Percentiles rank a stretch among this genome's conserved stretches.
These are phyloP conservation scores for Fusarium caatingaense DNA, from an alignment of 2,329 filamentous ascomycete genomes.

Conservation along the genomic window DNA sequence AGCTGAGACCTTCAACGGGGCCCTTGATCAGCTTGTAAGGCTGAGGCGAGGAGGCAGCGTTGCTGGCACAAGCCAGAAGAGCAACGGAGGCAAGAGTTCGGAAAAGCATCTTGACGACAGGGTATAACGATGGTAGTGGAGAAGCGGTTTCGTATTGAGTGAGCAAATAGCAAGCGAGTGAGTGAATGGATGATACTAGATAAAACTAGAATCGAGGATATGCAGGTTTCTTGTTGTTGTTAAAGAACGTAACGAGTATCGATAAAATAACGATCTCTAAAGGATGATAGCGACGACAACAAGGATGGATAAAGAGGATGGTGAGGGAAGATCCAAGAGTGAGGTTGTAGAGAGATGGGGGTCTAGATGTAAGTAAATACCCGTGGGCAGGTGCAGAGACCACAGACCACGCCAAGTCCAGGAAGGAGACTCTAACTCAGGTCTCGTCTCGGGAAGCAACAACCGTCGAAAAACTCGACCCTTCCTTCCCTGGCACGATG, in stretches of 20 bases:
- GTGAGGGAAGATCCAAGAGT: conserved; percentile 22
- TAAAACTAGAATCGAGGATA: conserved; percentile 30
- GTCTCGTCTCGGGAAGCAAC: conserved; percentile 24
- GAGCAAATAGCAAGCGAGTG: conserved; percentile 16
- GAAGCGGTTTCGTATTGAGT: conserved; percentile 27
- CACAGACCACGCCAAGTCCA: conserved; percentile 18
- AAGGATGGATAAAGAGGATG: conserved; percentile 27
- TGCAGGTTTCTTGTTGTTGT: conserved; percentile 16
- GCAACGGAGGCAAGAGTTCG: conserved; percentile 49
- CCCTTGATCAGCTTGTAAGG: conserved; percentile 55
- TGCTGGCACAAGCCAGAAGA: conserved; percentile 51
- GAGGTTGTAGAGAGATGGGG: conserved; percentile 23
- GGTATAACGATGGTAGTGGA: conserved; percentile 36
- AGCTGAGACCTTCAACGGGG: conserved; percentile 54
- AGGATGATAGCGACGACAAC: conserved; percentile 18
- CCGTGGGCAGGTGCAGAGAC: background rate
- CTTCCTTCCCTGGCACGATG: conserved; percentile 25
- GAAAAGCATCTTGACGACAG: conserved; percentile 52
- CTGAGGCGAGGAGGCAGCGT: conserved; percentile 47
- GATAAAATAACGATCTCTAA: conserved; percentile 41
- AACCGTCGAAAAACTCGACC: conserved; percentile 11
- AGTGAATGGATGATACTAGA: conserved; percentile 21
- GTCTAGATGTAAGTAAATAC: conserved; percentile 33
- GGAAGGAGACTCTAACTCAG: conserved; percentile 25
- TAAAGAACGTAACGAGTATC: conserved; percentile 47